Evolutionary conservation across 495 filamentous ascomycete species (phyloP).

Genomic region (Xylaria grammica): DNA sequence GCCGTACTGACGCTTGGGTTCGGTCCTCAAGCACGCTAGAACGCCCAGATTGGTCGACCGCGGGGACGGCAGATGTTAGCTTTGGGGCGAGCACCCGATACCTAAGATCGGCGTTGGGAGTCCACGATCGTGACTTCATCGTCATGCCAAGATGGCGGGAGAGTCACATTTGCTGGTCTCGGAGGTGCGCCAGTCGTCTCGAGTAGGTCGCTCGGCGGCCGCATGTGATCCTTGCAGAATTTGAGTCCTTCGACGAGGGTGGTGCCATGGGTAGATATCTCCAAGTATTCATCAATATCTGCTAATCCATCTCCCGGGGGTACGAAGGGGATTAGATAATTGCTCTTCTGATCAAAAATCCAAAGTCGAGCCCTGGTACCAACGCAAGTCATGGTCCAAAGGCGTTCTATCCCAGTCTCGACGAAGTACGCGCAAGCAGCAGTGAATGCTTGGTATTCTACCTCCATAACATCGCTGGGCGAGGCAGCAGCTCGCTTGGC

Average conservation of each 20-base stretch:
- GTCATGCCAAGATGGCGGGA: constrained; percentile 23
- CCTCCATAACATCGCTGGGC: neutral
- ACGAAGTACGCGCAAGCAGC: constrained; percentile 16
- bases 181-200: constrained; percentile 19
- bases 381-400: constrained; percentile 28
- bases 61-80: too few relatives aligned
- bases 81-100: neutral
- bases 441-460: constrained; percentile 14
- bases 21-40: too few relatives aligned
- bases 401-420: neutral
- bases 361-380: constrained; percentile 23
- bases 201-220: constrained; percentile 17
- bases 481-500: neutral
- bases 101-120: constrained; percentile 15
- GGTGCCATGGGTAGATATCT: constrained; percentile 25
- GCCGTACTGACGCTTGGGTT: too few relatives aligned
- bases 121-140: constrained; percentile 25
- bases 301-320: constrained; percentile 18
- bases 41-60: too few relatives aligned
- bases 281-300: constrained; percentile 23
- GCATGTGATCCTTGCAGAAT: constrained; percentile 18
- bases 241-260: constrained; percentile 20
- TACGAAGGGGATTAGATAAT: constrained; percentile 23
- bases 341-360: constrained; percentile 16
- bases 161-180: constrained; percentile 25